Evolutionary conservation across 192 early-diverging fungal species (phyloP).

Genomic region (Coemansia sp.): DNA sequence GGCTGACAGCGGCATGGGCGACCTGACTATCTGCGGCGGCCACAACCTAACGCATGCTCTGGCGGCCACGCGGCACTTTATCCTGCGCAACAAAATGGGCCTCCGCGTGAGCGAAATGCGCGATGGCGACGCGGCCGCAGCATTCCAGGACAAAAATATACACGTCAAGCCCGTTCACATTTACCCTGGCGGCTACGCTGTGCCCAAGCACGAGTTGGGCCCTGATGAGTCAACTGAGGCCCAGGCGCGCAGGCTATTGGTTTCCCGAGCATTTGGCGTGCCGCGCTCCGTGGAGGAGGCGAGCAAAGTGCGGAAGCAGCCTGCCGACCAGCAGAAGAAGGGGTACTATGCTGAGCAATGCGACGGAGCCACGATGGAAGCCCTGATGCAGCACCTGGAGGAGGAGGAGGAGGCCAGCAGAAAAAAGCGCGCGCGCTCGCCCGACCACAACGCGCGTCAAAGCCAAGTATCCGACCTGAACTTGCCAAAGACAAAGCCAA

Average conservation of each 20-base stretch:
- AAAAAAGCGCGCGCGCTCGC: constrained; percentile 37
- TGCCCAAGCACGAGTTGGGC: constrained; percentile 9
- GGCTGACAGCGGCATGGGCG: constrained; percentile 63
- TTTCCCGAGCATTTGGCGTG: constrained; percentile 33
- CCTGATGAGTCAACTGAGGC: constrained; percentile 29
- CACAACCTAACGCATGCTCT: constrained; percentile 78
- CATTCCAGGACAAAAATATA: constrained; percentile 66
- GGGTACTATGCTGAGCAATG: constrained; percentile 32
- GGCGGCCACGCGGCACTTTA: constrained; percentile 73
- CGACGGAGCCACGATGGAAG: constrained; percentile 26
- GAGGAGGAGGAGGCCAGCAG: constrained; percentile 13
- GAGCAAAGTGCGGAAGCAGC: constrained; percentile 10
- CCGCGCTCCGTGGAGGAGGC: constrained; percentile 8
- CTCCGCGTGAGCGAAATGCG: constrained; percentile 59
- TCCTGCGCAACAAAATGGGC: constrained; percentile 60
- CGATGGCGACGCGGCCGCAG: constrained; percentile 34
- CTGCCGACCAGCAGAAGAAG: constrained; percentile 20
- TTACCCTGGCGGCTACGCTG: constrained; percentile 52
- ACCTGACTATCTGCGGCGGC: constrained; percentile 68
- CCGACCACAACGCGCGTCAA: constrained; percentile 12
- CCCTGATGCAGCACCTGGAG: constrained; percentile 29
- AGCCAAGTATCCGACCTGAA: constrained; percentile 9
- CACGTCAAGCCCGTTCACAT: constrained; percentile 62
- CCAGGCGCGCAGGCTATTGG: constrained; percentile 9
- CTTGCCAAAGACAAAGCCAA: constrained; percentile 51